Percentiles rank a stretch among this genome's conserved stretches.
These are phyloP conservation scores for Candida dendrica DNA, from an alignment of 805 yeast genomes.

Conservation along the genomic window DNA sequence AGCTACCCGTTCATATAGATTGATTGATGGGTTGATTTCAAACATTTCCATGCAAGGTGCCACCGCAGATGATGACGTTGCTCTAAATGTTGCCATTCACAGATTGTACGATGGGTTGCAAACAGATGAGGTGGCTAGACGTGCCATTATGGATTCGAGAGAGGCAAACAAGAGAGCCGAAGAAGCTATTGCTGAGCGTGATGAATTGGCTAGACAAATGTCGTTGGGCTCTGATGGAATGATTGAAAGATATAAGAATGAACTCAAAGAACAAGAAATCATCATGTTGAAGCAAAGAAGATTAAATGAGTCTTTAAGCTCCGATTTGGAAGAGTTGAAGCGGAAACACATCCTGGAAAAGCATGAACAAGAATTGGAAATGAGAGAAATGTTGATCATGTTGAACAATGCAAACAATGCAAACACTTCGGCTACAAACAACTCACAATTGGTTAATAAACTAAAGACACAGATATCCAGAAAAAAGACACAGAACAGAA, in stretches of 20 bases:
- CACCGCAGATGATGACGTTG: constrained; percentile 44
- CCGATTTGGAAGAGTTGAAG: constrained; percentile 58
- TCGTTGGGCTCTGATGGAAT: constrained; percentile 73
- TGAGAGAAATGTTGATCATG: constrained; percentile 64
- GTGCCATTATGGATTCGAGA: constrained; percentile 55
- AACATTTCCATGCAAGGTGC: constrained; percentile 47
- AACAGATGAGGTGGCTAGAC: constrained; percentile 79
- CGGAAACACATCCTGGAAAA: constrained; percentile 50
- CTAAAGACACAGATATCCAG: constrained; percentile 32
- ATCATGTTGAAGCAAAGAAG: constrained; percentile 54
- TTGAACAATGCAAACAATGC: constrained; percentile 52
- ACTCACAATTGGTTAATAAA: constrained; percentile 26
- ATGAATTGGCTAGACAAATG: constrained; percentile 57
- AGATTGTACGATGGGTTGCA: constrained; percentile 62
- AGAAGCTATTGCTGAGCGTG: constrained; percentile 50
- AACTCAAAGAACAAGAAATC: constrained; percentile 55
- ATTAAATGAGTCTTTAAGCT: constrained; percentile 50
- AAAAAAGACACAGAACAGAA: constrained; percentile 32
- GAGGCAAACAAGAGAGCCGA: constrained; percentile 47
- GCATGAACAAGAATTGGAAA: constrained; percentile 69
- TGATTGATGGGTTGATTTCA: constrained; percentile 59
- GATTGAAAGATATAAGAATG: constrained; percentile 50
- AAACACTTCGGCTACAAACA: constrained; percentile 8
- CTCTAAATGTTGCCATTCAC: constrained; percentile 72
- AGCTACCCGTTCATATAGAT: constrained; percentile 46